Evolutionary conservation across 495 filamentous ascomycete genomes (phyloP).

Genomic region (Hyaloscypha finlandica): DNA sequence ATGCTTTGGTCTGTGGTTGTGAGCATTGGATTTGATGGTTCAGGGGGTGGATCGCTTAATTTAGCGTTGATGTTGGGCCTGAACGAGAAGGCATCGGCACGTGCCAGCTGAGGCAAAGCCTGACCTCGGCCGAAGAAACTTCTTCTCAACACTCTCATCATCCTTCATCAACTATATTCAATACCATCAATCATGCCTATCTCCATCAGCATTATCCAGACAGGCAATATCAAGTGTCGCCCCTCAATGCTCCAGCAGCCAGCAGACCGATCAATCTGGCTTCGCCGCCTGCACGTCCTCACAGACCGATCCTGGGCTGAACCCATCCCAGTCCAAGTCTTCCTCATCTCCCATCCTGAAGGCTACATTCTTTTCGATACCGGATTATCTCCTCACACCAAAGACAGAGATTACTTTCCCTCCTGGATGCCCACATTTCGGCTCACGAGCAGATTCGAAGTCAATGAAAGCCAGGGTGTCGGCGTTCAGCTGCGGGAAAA

Average conservation of each 20-base stretch:
- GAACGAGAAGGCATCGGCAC: too few species aligned
- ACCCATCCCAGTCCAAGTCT: conserved; percentile 34
- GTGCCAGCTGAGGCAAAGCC: background rate
- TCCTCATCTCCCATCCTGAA: conserved; percentile 37
- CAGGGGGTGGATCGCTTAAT: too few species aligned
- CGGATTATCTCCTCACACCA: conserved; percentile 37
- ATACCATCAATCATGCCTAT: background rate
- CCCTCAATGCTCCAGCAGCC: conserved; percentile 33
- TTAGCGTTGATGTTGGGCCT: too few species aligned
- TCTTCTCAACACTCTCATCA: background rate
- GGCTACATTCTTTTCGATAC: conserved; percentile 39
- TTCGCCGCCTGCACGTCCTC: conserved; percentile 35
- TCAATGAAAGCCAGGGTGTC: conserved; percentile 33
- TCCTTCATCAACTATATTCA: background rate
- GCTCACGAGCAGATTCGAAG: conserved; percentile 27
- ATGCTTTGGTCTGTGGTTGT: too few species aligned
- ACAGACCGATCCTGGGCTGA: conserved; percentile 34
- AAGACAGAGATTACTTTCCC: conserved; percentile 35
- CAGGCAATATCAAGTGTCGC: conserved; percentile 9
- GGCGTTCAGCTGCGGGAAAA: conserved; percentile 26
- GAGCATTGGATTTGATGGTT: too few species aligned
- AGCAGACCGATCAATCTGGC: conserved; percentile 18
- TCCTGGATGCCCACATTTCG: conserved; percentile 23
- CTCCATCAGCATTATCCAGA: conserved; percentile 2
- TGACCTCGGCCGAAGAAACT: background rate